Evolutionary conservation across 352 stramenopile genomes (phyloP), one percentile per base, ranked within the genome.

Genomic region (Pythium folliculosum): DNA sequence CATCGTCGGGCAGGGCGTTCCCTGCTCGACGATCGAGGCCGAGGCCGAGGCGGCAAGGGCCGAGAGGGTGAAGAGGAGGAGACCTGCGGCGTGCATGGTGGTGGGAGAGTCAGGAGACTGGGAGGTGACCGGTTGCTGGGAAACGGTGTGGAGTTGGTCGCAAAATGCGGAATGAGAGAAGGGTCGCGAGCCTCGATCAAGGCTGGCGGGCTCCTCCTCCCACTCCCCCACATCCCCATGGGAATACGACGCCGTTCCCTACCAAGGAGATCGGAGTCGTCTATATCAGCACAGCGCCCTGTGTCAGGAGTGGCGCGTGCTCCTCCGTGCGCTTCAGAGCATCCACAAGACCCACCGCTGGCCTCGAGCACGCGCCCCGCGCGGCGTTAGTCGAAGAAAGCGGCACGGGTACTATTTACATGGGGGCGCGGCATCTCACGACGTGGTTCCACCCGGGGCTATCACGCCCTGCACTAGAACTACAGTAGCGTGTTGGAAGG

Each of bases 31-130:
- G 4, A 17, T 27, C 21, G 19, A 25, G 19, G 45, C 48, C 22
- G 25, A 16, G 48, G 12, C 48, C 32, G 48, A 9, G 48, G 48
- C 48, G 3, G 10, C 3, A 5, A 54, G 12, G 12, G 48, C 22
- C 1, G 48, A 54, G 17, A 54, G 7, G 22, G 48, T 14, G 48
- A 54, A 32, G 27, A 54, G 19, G 10, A 54, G 19, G 10, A 54
- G 22, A 21, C 48, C 48, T n/a, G 48, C 48, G 21, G 14, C 32
- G 48, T 54, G 23, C 48, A 54, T 54, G 22, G 48, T 54, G n/a
- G 17, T 19, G 22, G 7, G 44, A 43, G 37, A 43, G 37, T 43
- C 10, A 35, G 2, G 45, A 19, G 45, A 30, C 5, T 27, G 4
- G 19, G 45, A 51, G 45, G 45, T 30, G 19, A 43, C 37, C 37